phyloP scores from a whole-genome alignment of 2,329 filamentous ascomycete genomes.

The Diaporthe sp. region DNA sequence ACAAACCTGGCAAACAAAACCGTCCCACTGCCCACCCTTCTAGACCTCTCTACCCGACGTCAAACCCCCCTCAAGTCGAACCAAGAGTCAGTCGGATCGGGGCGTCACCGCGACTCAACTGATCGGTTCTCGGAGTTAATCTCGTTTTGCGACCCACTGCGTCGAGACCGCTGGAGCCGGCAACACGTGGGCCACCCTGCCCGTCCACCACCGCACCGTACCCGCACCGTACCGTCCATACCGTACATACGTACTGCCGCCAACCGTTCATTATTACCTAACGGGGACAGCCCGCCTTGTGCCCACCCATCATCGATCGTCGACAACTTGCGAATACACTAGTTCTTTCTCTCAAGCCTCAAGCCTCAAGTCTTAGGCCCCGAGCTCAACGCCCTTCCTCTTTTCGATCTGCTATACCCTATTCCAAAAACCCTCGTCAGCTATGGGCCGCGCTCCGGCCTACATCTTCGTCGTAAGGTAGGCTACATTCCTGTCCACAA shows the following conservation, averaged over 20 bases:
- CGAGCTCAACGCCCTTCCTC: slow-evolving; percentile 14
- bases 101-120: neutral
- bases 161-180: slow-evolving; percentile 26
- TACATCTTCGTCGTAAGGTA: slow-evolving; percentile 66
- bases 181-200: slow-evolving; percentile 27
- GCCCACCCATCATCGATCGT: slow-evolving; percentile 5
- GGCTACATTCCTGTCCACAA: slow-evolving; percentile 41
- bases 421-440: slow-evolving; percentile 5
- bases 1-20: neutral
- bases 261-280: slow-evolving; percentile 16
- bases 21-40: neutral
- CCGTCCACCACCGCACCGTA: slow-evolving; percentile 23
- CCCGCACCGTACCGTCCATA: slow-evolving; percentile 16
- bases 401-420: neutral
- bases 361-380: slow-evolving; percentile 9
- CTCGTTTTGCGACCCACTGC: slow-evolving; percentile 16
- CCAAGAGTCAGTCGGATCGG: slow-evolving; percentile 16
- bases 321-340: slow-evolving; percentile 21
- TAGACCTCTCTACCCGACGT: neutral
- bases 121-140: slow-evolving; percentile 17
- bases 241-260: slow-evolving; percentile 9
- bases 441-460: slow-evolving; percentile 63
- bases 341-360: slow-evolving; percentile 3
- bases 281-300: slow-evolving; percentile 15
- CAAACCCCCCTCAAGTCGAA: neutral